These are phyloP conservation scores for Globisporangium paddicum DNA, from an alignment of 352 stramenopile species.

Conservation along the genomic window DNA sequence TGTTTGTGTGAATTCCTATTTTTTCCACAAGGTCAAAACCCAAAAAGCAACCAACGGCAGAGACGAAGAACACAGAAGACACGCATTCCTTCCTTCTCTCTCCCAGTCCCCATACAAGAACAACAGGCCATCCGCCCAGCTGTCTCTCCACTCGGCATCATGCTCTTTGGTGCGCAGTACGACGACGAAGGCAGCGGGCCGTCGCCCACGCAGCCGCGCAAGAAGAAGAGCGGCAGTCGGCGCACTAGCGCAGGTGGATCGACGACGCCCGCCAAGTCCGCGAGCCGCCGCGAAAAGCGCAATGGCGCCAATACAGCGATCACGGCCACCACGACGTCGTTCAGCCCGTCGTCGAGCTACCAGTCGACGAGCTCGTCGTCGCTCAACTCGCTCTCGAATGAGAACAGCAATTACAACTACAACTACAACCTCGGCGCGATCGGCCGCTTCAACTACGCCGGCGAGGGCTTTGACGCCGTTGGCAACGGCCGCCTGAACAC, in stretches of 20 bases:
- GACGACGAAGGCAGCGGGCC: constrained; percentile 37
- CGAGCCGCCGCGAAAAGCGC: constrained; percentile 3
- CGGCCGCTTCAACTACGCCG: constrained; percentile 2
- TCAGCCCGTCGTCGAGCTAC: constrained; percentile 16
- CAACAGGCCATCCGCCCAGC: not conserved
- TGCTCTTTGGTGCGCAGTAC: constrained; percentile 53
- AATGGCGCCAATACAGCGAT: not conserved
- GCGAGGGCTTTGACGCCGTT: not conserved
- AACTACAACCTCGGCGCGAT: constrained; percentile 10
- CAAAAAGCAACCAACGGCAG: not conserved
- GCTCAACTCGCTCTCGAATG: constrained; percentile 15
- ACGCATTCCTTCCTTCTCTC: not conserved
- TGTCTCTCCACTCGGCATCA: constrained; percentile 12
- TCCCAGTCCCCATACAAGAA: no score
- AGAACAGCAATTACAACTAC: constrained; percentile 14
- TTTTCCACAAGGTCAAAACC: not conserved
- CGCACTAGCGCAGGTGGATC: not conserved
- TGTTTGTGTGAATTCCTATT: no score
- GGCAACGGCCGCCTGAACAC: constrained; percentile 9
- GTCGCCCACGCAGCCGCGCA: constrained; percentile 22
- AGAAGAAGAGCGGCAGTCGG: constrained; percentile 22
- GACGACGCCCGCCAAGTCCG: constrained; percentile 5
- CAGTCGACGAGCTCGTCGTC: constrained; percentile 22
- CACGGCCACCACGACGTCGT: not conserved
- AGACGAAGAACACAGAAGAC: constrained; percentile 4